Percentiles rank a stretch among this genome's conserved stretches.
These are phyloP conservation scores for Benincasa hispida DNA, from an alignment of 306 rosid species.

Conservation along the genomic window DNA sequence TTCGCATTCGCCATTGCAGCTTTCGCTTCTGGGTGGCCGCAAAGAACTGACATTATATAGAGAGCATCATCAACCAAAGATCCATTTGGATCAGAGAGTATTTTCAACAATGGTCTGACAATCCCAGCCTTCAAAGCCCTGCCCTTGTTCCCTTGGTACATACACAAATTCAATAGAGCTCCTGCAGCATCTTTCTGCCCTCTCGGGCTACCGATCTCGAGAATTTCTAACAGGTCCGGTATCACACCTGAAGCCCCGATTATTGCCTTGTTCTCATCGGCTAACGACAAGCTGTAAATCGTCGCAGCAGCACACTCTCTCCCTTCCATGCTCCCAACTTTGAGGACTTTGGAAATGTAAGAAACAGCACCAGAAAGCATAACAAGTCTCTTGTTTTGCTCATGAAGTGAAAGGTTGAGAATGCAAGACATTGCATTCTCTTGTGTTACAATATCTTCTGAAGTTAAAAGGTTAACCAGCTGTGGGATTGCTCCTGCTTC, in stretches of 20 bases:
- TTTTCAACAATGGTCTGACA: slow-evolving; percentile 46
- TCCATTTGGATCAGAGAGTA: slow-evolving; percentile 77
- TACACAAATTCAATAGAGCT: slow-evolving; percentile 78
- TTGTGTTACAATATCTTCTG: slow-evolving; percentile 63
- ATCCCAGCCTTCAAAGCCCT: slow-evolving; percentile 78
- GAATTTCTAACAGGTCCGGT: slow-evolving; percentile 64
- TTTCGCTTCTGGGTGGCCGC: slow-evolving; percentile 80
- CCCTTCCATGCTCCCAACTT: slow-evolving; percentile 81
- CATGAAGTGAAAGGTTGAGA: slow-evolving; percentile 81
- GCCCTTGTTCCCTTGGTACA: slow-evolving; percentile 88
- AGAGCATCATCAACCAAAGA: slow-evolving; percentile 77
- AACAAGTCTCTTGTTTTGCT: slow-evolving; percentile 75
- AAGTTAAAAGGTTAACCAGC: slow-evolving; percentile 63
- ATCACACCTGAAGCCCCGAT: slow-evolving; percentile 92
- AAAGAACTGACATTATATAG: slow-evolving; percentile 83
- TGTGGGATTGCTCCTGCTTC: slow-evolving; percentile 86
- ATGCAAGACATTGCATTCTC: slow-evolving; percentile 89
- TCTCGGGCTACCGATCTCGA: slow-evolving; percentile 65
- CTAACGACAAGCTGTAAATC: slow-evolving; percentile 79
- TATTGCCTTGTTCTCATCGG: slow-evolving; percentile 82
- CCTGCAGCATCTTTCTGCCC: slow-evolving; percentile 94
- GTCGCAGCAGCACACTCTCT: slow-evolving; percentile 93
- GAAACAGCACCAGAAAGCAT: slow-evolving; percentile 94
- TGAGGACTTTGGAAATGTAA: slow-evolving; percentile 74
- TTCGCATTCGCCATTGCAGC: slow-evolving; percentile 61